Percentiles rank a stretch among this genome's conserved stretches.
Conservation (phyloP, 1,284 basidiomycete species). For the Stygiomarasmius scandens region DNA sequence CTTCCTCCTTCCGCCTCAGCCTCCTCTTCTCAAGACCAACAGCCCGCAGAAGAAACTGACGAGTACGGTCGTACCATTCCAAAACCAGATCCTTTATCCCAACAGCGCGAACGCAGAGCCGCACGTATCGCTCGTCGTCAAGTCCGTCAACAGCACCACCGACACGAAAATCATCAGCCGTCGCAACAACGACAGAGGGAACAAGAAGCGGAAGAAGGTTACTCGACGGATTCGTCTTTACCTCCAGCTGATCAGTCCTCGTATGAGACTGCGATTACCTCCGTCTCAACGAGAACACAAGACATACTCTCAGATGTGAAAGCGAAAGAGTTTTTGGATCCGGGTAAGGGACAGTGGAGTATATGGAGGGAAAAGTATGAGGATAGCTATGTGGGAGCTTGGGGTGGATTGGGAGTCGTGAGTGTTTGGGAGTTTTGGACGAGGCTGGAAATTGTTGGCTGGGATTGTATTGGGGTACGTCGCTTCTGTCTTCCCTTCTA, state of each 20-base stretch:
- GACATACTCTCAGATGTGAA: slow-evolving; percentile 82
- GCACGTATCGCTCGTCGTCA: slow-evolving; percentile 55
- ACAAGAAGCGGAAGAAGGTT: slow-evolving; percentile 72
- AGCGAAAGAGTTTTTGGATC: slow-evolving; percentile 84
- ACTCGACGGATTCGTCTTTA: slow-evolving; percentile 83
- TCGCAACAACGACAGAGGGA: slow-evolving; percentile 11
- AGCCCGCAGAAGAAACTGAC: slow-evolving; percentile 53
- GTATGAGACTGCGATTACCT: slow-evolving; percentile 65
- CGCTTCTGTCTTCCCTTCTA: slow-evolving; percentile 3
- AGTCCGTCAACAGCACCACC: slow-evolving; percentile 39
- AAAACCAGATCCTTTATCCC: slow-evolving; percentile 44
- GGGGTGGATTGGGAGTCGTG: slow-evolving; percentile 87
- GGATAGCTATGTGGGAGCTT: slow-evolving; percentile 87
- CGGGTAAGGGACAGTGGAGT: slow-evolving; percentile 80
- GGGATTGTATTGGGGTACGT: slow-evolving; percentile 84
- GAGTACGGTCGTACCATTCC: slow-evolving; percentile 64
- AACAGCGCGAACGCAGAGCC: slow-evolving; percentile 55
- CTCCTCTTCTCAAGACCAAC: slow-evolving; percentile 27
- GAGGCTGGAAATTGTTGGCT: slow-evolving; percentile 81
- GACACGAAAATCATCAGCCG: neutral
- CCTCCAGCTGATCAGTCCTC: slow-evolving; percentile 67
- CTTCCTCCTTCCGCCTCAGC: slow-evolving; percentile 32
- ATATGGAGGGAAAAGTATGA: slow-evolving; percentile 78
- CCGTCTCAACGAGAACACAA: slow-evolving; percentile 54
- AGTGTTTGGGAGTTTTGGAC: slow-evolving; percentile 97